Evolutionary conservation across 2,329 filamentous ascomycete species (phyloP).

Genomic region (Fusarium sp.): DNA sequence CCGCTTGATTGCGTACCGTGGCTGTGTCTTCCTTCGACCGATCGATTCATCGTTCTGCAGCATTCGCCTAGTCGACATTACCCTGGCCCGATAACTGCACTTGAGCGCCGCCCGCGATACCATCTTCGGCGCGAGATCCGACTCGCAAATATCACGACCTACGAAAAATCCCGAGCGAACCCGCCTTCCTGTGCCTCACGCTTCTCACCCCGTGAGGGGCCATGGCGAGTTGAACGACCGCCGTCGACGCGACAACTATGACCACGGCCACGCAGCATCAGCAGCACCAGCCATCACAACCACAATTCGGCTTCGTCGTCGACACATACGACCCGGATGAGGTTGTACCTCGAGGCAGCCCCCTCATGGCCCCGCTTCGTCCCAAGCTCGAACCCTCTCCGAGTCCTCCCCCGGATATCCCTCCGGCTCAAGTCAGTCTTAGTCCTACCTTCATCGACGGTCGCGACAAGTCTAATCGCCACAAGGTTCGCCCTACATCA

Average conservation of each 20-base stretch:
- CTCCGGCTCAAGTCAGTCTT: constrained; percentile 52
- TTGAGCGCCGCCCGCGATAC: constrained; percentile 5
- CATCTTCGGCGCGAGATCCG: constrained; percentile 23
- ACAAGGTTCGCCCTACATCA: constrained; percentile 67
- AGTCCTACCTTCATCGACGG: constrained; percentile 46
- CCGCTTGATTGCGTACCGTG: not conserved
- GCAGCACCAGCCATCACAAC: constrained; percentile 47
- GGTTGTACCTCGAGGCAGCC: constrained; percentile 55
- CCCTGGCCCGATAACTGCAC: constrained; percentile 5
- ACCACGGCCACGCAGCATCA: constrained; percentile 52
- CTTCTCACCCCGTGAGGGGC: constrained; percentile 38
- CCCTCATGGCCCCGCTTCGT: constrained; percentile 52
- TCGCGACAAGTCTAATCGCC: constrained; percentile 64
- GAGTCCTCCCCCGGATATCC: constrained; percentile 53
- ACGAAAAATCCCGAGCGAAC: constrained; percentile 25
- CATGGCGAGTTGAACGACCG: constrained; percentile 52
- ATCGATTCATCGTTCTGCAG: constrained; percentile 6
- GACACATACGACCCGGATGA: constrained; percentile 61
- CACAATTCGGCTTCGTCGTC: constrained; percentile 42
- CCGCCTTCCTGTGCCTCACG: constrained; percentile 13
- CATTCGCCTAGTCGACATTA: not conserved
- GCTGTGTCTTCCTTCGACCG: constrained; percentile 6
- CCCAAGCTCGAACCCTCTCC: constrained; percentile 49
- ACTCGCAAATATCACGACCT: constrained; percentile 17
- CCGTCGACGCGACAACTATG: constrained; percentile 47